Conservation (phyloP, 164 flowering plant species). For the Platanus orientalis region DNA sequence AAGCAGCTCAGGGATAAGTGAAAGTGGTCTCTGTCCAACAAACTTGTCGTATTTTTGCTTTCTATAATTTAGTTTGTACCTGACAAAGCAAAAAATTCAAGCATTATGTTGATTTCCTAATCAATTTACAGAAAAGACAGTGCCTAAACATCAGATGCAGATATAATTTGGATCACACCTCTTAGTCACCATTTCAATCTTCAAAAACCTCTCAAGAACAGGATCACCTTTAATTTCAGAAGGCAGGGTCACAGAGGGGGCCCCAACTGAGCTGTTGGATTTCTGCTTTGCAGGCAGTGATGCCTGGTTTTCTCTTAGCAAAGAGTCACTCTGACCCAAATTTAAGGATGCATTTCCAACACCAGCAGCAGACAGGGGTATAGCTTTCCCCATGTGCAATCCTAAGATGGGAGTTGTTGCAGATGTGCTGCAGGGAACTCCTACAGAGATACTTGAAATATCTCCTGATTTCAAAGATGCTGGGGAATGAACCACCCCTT, state of each 20-base stretch:
- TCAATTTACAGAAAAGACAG: not conserved
- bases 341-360: not conserved
- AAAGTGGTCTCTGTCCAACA: slow-evolving; percentile 4
- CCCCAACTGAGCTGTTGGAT: not conserved
- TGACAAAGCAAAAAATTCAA: slow-evolving; percentile 10
- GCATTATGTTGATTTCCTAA: not conserved
- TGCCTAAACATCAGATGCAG: not conserved
- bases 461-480: slow-evolving; percentile 4
- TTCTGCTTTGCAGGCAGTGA: slow-evolving; percentile 14
- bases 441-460: not conserved
- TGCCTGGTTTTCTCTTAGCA: slow-evolving; percentile 3
- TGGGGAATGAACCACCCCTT: slow-evolving; percentile 1
- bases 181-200: slow-evolving; percentile 12
- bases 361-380: not conserved
- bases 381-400: not conserved
- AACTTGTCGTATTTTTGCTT: slow-evolving; percentile 12
- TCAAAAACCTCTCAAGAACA: slow-evolving; percentile 16
- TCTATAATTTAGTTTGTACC: slow-evolving; percentile 16
- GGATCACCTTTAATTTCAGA: slow-evolving; percentile 6
- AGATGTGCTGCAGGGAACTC: not conserved
- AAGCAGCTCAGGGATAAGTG: not conserved
- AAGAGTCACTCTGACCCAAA: not conserved
- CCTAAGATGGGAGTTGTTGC: not conserved
- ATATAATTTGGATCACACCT: slow-evolving; percentile 6
- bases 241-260: not conserved